phyloP scores from a whole-genome alignment of 495 filamentous ascomycete genomes.

The Aspergillus funiculosus region DNA sequence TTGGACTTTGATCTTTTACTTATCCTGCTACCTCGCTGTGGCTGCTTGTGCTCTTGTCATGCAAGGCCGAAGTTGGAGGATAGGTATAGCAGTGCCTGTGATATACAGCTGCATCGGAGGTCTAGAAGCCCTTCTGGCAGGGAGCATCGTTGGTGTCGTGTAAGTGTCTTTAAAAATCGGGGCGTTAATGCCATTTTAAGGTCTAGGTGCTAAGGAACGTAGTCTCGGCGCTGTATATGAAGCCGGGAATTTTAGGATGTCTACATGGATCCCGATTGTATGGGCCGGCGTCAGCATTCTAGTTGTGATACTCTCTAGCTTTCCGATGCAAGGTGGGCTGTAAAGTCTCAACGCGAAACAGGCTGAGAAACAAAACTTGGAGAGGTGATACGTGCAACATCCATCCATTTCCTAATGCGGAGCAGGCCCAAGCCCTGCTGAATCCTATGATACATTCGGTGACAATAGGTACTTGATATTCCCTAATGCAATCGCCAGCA shows the following conservation, averaged over 20 bases:
- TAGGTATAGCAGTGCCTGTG: constrained; percentile 70
- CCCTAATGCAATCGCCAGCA: constrained; percentile 5
- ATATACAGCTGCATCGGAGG: constrained; percentile 70
- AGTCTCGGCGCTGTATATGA: constrained; percentile 86
- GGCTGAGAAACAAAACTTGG: background rate
- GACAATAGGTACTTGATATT: constrained; percentile 16
- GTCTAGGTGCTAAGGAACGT: constrained; percentile 9
- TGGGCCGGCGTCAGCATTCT: constrained; percentile 91
- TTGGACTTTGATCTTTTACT: constrained; percentile 66
- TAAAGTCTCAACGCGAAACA: constrained; percentile 39
- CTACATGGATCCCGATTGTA: constrained; percentile 92
- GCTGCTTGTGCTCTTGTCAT: constrained; percentile 67
- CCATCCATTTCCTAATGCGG: background rate
- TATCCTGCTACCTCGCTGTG: constrained; percentile 44
- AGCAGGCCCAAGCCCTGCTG: constrained; percentile 2
- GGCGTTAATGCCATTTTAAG: background rate
- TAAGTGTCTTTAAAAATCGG: constrained; percentile 44
- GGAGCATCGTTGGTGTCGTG: constrained; percentile 85
- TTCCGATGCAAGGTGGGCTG: constrained; percentile 90
- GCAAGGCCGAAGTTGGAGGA: constrained; percentile 63
- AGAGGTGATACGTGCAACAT: constrained; percentile 1
- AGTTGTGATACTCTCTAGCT: constrained; percentile 86
- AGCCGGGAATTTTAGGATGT: constrained; percentile 86
- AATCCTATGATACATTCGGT: constrained; percentile 8
- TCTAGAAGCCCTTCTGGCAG: constrained; percentile 76